These are phyloP conservation scores for Ascoidea tarda DNA, from an alignment of 805 yeast species.

Conservation along the genomic window DNA sequence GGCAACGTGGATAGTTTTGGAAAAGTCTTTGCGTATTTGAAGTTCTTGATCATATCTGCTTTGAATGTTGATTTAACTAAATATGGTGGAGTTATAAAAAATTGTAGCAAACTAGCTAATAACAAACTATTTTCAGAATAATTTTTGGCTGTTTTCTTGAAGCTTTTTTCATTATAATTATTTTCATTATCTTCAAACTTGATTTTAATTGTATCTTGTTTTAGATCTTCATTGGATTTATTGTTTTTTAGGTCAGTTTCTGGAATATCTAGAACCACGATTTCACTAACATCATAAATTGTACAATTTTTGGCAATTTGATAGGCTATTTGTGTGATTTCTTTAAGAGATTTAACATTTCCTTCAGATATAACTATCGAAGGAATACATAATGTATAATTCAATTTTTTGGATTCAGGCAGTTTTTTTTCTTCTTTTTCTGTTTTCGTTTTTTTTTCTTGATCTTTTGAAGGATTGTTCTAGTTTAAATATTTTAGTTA, in stretches of 20 bases:
- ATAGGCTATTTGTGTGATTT: slow-evolving; percentile 58
- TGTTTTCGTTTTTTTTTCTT: too few relatives aligned
- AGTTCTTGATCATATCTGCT: slow-evolving; percentile 27
- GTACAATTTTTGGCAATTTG: slow-evolving; percentile 71
- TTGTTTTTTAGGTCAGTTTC: slow-evolving; percentile 1
- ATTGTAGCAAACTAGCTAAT: slow-evolving; percentile 62
- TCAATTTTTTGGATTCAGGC: slow-evolving; percentile 11
- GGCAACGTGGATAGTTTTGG: slow-evolving; percentile 69
- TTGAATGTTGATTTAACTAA: slow-evolving; percentile 52
- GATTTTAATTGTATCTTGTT: slow-evolving; percentile 14
- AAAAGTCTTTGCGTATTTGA: slow-evolving; percentile 49
- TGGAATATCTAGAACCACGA: slow-evolving; percentile 48
- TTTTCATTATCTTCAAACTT: slow-evolving; percentile 18
- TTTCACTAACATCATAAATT: slow-evolving; percentile 56
- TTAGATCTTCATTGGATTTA: slow-evolving; percentile 4
- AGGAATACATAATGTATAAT: slow-evolving; percentile 59
- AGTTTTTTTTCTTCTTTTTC: too few relatives aligned
- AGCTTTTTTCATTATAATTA: slow-evolving; percentile 8
- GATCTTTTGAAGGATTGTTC: too few relatives aligned
- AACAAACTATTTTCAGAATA: slow-evolving; percentile 28
- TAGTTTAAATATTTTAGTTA: too few relatives aligned
- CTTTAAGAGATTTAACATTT: slow-evolving; percentile 54
- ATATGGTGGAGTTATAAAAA: slow-evolving; percentile 76
- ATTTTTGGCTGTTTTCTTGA: slow-evolving; percentile 4
- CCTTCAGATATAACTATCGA: slow-evolving; percentile 40